Evolutionary conservation across 2,329 filamentous ascomycete species (phyloP).

Genomic region (Colletotrichum euphorbiae): DNA sequence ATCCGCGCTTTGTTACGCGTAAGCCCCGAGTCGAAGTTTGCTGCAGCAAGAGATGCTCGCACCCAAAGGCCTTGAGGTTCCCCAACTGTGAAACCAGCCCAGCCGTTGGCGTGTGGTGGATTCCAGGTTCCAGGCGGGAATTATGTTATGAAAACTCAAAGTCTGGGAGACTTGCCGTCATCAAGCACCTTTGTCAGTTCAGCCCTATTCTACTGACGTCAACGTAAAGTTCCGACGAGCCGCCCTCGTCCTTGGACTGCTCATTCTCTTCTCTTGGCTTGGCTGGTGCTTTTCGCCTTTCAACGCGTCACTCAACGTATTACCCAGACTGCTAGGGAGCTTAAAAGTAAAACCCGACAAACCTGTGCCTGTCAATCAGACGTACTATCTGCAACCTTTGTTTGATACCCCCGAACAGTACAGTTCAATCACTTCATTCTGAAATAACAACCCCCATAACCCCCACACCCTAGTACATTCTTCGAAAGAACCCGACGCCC

Average conservation of each 20-base stretch:
- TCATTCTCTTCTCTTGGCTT: constrained; percentile 9
- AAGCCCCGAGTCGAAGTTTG: not conserved
- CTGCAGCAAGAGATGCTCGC: too few relatives aligned
- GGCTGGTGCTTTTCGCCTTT: not conserved
- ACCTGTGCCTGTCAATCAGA: constrained; percentile 13
- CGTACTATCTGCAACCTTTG: not conserved
- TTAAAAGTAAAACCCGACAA: constrained; percentile 23
- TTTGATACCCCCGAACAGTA: not conserved
- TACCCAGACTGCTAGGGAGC: not conserved
- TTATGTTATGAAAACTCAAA: constrained; percentile 40
- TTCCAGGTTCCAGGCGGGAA: constrained; percentile 10
- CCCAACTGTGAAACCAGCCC: constrained; percentile 28
- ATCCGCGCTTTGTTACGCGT: not conserved
- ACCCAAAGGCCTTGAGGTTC: not conserved
- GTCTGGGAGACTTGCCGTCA: constrained; percentile 24
- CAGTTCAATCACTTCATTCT: not conserved
- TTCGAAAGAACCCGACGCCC: not conserved
- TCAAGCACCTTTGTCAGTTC: constrained; percentile 13
- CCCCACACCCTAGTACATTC: not conserved
- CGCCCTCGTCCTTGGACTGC: not conserved
- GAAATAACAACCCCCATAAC: not conserved
- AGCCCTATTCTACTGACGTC: constrained; percentile 38
- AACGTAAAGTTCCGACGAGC: constrained; percentile 6
- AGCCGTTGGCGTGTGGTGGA: constrained; percentile 21
- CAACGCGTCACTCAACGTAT: constrained; percentile 21